Evolutionary conservation across 2,329 filamentous ascomycete genomes (phyloP).

Genomic region (Aspergillus transmontanensis): DNA sequence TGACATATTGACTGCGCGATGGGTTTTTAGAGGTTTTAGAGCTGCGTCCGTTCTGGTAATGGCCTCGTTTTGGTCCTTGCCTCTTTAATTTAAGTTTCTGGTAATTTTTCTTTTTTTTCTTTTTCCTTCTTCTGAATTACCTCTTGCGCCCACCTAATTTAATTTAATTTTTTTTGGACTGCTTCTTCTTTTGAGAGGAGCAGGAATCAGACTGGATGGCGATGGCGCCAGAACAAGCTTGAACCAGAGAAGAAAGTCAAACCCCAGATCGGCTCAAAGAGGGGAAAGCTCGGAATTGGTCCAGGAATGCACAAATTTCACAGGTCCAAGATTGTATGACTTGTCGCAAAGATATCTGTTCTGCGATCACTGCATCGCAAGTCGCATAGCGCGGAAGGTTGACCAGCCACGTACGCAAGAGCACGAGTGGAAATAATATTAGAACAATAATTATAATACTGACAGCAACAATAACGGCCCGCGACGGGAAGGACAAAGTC

Average conservation of each 20-base stretch:
- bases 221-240: slow-evolving; percentile 21
- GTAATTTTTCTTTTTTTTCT: slow-evolving; percentile 15
- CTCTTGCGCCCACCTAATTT: not conserved
- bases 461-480: not conserved
- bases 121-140: not conserved
- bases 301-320: slow-evolving; percentile 16
- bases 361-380: slow-evolving; percentile 17
- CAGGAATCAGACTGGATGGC: slow-evolving; percentile 14
- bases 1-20: slow-evolving; percentile 31
- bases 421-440: slow-evolving; percentile 12
- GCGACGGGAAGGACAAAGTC: not conserved
- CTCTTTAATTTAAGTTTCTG: slow-evolving; percentile 18
- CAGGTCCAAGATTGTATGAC: slow-evolving; percentile 20
- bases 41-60: slow-evolving; percentile 8
- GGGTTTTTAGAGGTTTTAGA: slow-evolving; percentile 16
- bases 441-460: not conserved
- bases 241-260: slow-evolving; percentile 14
- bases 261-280: slow-evolving; percentile 24
- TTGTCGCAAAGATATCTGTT: slow-evolving; percentile 24
- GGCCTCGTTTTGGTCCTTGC: slow-evolving; percentile 7
- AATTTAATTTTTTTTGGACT: not conserved
- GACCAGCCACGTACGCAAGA: slow-evolving; percentile 28
- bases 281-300: slow-evolving; percentile 13
- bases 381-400: slow-evolving; percentile 26
- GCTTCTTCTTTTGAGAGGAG: slow-evolving; percentile 16